phyloP scores from a whole-genome alignment of 352 stramenopile species.

The Globisporangium nagaii region DNA sequence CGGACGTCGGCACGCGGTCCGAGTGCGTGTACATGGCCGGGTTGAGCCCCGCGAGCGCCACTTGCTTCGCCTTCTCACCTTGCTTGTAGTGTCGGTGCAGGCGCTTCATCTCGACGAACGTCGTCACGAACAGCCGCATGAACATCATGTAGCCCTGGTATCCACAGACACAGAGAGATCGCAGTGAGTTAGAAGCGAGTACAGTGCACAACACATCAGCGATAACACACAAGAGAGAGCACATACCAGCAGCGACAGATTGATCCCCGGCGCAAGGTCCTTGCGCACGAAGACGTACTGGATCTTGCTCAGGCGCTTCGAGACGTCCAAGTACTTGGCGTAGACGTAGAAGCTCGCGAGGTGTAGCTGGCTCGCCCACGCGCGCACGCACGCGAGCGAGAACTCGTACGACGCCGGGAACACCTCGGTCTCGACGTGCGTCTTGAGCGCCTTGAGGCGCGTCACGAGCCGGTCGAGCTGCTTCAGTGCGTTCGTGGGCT shows the following conservation, averaged over 20 bases:
- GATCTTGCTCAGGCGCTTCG: constrained; percentile 61
- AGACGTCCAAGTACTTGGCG: constrained; percentile 60
- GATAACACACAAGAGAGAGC: background rate
- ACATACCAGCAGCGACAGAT: constrained; percentile 66
- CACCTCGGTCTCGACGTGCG: constrained; percentile 35
- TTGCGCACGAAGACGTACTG: constrained; percentile 79
- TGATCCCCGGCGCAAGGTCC: constrained; percentile 46
- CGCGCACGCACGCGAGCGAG: constrained; percentile 31
- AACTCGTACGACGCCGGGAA: constrained; percentile 62
- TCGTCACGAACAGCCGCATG: constrained; percentile 47
- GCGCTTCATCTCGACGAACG: constrained; percentile 45
- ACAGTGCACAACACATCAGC: too few relatives aligned
- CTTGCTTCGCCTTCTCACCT: constrained; percentile 41
- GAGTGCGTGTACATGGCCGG: constrained; percentile 22
- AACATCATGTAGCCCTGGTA: constrained; percentile 81
- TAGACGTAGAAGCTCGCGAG: constrained; percentile 74
- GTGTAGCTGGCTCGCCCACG: constrained; percentile 52
- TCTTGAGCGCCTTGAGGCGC: constrained; percentile 28
- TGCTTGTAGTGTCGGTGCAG: constrained; percentile 39
- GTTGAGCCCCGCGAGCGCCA: constrained; percentile 11
- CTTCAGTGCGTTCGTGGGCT: constrained; percentile 17
- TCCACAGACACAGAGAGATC: background rate
- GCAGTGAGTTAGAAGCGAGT: background rate
- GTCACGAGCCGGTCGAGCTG: constrained; percentile 38
- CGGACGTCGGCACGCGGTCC: constrained; percentile 32